phyloP scores from a whole-genome alignment of 139 green algal species.

The Haematococcus sp. region DNA sequence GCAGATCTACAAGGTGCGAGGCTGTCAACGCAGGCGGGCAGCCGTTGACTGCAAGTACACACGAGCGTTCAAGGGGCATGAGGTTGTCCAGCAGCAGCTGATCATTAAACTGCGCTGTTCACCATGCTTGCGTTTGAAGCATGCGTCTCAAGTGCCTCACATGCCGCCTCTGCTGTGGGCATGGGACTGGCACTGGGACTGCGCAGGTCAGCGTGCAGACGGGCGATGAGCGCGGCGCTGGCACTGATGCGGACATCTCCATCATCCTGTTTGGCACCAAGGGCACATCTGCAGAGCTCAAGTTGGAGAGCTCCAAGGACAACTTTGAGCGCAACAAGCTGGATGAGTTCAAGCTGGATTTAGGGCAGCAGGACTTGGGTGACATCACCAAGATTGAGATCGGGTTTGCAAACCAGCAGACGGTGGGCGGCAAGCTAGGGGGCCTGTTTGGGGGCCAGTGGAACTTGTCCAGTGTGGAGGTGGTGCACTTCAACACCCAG shows the following conservation, averaged over 20 bases:
- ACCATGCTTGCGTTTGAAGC: too few species aligned
- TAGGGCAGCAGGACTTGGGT: conserved; percentile 39
- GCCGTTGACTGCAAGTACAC: too few species aligned
- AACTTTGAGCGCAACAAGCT: conserved; percentile 57
- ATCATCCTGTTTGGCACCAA: conserved; percentile 53
- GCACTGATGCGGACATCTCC: conserved; percentile 64
- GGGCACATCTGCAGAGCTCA: conserved; percentile 32
- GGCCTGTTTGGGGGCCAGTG: conserved; percentile 42
- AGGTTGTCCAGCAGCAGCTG: too few species aligned
- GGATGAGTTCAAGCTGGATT: conserved; percentile 55
- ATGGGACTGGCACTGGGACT: too few species aligned
- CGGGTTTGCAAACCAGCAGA: conserved; percentile 47
- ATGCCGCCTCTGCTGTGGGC: too few species aligned
- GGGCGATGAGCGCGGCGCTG: conserved; percentile 47
- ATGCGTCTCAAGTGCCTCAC: too few species aligned
- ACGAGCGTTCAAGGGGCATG: too few species aligned
- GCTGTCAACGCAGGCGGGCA: background rate
- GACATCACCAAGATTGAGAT: conserved; percentile 52
- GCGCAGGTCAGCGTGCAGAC: conserved; percentile 39
- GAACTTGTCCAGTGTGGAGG: conserved; percentile 27
- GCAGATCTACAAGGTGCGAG: conserved; percentile 42
- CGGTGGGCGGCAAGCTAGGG: conserved; percentile 30
- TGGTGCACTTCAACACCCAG: conserved; percentile 44
- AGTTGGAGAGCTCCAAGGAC: conserved; percentile 40
- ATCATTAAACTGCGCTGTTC: too few species aligned